Percentiles rank a stretch among this genome's conserved stretches.
Evolutionary conservation across 2,329 filamentous ascomycete species (phyloP).

Genomic region (Aspergillus sp.): DNA sequence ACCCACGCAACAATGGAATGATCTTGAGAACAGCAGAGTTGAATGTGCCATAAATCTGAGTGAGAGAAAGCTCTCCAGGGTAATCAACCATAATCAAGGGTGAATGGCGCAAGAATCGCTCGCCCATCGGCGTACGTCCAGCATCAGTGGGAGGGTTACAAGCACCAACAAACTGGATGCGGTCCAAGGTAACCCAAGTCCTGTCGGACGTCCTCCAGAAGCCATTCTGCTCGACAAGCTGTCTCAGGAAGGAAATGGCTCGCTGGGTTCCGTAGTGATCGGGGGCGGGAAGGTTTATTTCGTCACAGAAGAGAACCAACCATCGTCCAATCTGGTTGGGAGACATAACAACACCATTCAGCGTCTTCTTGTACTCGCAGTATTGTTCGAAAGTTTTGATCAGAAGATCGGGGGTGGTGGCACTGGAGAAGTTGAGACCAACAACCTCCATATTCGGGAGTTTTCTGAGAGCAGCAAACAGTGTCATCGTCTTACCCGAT

Average conservation of each 20-base stretch:
- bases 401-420: conserved; percentile 92
- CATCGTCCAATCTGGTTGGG: conserved; percentile 95
- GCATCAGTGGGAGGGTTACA: conserved; percentile 98
- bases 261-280: conserved; percentile 97
- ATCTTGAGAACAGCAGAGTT: conserved; percentile 96
- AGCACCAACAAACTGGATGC: conserved; percentile 97
- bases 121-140: conserved; percentile 88
- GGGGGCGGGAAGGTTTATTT: conserved; percentile 96
- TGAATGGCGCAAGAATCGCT: conserved; percentile 90
- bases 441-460: conserved; percentile 98
- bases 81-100: conserved; percentile 99
- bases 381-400: conserved; percentile 99
- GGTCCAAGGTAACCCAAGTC: conserved; percentile 94
- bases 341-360: conserved; percentile 92
- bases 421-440: conserved; percentile 98
- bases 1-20: conserved; percentile 88
- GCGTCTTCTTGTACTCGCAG: conserved; percentile 98
- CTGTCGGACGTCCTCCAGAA: conserved; percentile 99
- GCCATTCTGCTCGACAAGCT: conserved; percentile 96
- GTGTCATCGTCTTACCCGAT: conserved; percentile 99
- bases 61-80: conserved; percentile 87
- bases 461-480: conserved; percentile 96
- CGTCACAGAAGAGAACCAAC: conserved; percentile 98
- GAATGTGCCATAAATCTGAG: conserved; percentile 98
- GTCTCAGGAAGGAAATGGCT: conserved; percentile 93